A percentile compares a stretch with the other conserved stretches of the same genome.
Evolutionary conservation across 1,284 basidiomycete genomes (phyloP).

Genomic region (Puccinia polysora): DNA sequence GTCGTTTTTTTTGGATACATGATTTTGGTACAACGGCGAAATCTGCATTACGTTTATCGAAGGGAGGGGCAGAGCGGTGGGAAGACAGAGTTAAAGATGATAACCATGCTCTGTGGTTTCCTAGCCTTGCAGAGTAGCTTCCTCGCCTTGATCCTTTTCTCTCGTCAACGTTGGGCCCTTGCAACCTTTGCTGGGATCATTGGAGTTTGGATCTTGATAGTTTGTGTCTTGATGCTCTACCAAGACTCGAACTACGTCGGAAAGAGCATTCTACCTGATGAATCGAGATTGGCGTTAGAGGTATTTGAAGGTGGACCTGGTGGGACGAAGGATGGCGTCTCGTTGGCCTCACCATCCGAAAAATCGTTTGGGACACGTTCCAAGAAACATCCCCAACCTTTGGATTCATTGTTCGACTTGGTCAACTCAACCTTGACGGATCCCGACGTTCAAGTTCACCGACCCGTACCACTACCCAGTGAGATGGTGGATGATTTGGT

Average conservation of each 20-base stretch:
- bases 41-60: slow-evolving; percentile 21
- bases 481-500: slow-evolving; percentile 31
- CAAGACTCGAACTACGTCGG: slow-evolving; percentile 1
- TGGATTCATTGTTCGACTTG: background rate
- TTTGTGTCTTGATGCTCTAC: background rate
- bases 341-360: background rate
- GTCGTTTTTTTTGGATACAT: slow-evolving; percentile 32
- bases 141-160: slow-evolving; percentile 13
- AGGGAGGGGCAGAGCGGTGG: slow-evolving; percentile 26
- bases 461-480: slow-evolving; percentile 14
- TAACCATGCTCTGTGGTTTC: background rate
- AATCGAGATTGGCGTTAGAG: slow-evolving; percentile 8
- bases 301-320: slow-evolving; percentile 22
- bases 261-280: background rate
- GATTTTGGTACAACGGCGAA: slow-evolving; percentile 25
- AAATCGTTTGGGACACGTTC: too few relatives aligned
- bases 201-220: background rate
- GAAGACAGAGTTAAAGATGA: slow-evolving; percentile 12
- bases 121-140: slow-evolving; percentile 8
- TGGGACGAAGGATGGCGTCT: background rate
- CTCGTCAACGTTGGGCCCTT: slow-evolving; percentile 9
- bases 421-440: slow-evolving; percentile 1
- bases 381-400: background rate
- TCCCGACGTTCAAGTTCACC: background rate
- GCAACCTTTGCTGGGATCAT: slow-evolving; percentile 1